Evolutionary conservation across 2,329 filamentous ascomycete genomes (phyloP).

Genomic region (Pseudopithomyces maydicus): DNA sequence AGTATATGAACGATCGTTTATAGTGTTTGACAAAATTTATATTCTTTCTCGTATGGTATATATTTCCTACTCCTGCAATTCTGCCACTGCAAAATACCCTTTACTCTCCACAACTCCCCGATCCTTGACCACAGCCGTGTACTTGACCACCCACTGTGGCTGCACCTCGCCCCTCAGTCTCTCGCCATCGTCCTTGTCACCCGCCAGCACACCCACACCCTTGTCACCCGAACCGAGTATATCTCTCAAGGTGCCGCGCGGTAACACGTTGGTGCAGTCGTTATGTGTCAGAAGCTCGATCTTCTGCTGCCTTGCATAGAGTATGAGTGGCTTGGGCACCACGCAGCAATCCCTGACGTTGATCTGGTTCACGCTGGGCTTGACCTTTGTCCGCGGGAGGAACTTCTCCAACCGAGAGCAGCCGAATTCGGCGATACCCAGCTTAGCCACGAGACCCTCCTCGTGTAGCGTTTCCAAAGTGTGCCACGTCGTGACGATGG

Average conservation of each 20-base stretch:
- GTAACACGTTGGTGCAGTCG: constrained; percentile 90
- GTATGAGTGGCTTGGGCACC: constrained; percentile 83
- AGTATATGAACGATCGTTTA: neutral
- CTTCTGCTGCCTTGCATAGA: constrained; percentile 79
- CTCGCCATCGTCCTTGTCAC: constrained; percentile 54
- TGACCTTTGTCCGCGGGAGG: constrained; percentile 70
- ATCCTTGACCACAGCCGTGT: constrained; percentile 92
- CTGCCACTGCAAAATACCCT: constrained; percentile 90
- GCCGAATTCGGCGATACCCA: constrained; percentile 92
- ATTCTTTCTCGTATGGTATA: neutral
- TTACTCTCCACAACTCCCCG: constrained; percentile 97
- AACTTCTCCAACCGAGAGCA: constrained; percentile 81
- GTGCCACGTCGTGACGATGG: constrained; percentile 69
- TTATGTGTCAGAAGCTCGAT: constrained; percentile 93
- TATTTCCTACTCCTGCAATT: constrained; percentile 51
- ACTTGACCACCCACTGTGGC: constrained; percentile 95
- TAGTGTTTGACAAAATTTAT: neutral
- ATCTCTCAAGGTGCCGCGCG: constrained; percentile 81
- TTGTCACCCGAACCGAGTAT: constrained; percentile 74
- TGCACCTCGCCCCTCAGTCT: constrained; percentile 78
- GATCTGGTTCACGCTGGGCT: constrained; percentile 90
- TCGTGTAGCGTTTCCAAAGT: constrained; percentile 74
- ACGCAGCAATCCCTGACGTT: constrained; percentile 96
- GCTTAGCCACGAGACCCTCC: constrained; percentile 71
- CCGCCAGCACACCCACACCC: constrained; percentile 77